A percentile compares a stretch with the other conserved stretches of the same genome.
These are phyloP conservation scores for Hyaloscypha hepaticicola DNA, from an alignment of 495 filamentous ascomycete species.

Conservation along the genomic window DNA sequence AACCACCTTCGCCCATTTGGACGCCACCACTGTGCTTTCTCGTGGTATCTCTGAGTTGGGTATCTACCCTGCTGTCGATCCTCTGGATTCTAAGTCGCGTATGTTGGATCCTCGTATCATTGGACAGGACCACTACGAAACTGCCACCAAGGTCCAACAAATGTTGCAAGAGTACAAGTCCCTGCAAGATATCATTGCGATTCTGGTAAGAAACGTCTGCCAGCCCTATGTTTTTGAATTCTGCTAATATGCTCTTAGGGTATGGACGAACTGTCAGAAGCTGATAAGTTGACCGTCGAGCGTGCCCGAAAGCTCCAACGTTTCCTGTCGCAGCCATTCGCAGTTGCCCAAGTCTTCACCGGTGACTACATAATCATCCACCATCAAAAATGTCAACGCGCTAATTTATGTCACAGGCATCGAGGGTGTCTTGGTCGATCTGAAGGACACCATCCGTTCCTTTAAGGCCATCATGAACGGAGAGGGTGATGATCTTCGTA, in stretches of 20 bases:
- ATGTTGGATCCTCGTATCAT: slow-evolving; percentile 99
- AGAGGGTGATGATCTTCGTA: slow-evolving; percentile 92
- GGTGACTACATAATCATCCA: slow-evolving; percentile 34
- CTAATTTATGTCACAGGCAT: slow-evolving; percentile 64
- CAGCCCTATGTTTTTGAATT: neutral
- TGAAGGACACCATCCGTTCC: slow-evolving; percentile 95
- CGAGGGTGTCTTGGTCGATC: slow-evolving; percentile 92
- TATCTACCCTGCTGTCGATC: slow-evolving; percentile 99
- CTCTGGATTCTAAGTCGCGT: slow-evolving; percentile 98
- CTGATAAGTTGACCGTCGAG: slow-evolving; percentile 99
- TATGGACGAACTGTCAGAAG: slow-evolving; percentile 99
- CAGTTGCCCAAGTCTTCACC: slow-evolving; percentile 97
- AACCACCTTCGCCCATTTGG: slow-evolving; percentile 99
- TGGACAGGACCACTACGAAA: slow-evolving; percentile 95
- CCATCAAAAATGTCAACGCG: neutral
- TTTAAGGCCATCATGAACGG: slow-evolving; percentile 98
- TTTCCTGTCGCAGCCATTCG: slow-evolving; percentile 99
- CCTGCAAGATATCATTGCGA: slow-evolving; percentile 99
- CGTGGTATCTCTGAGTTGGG: slow-evolving; percentile 99
- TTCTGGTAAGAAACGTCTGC: slow-evolving; percentile 51
- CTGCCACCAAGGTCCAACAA: slow-evolving; percentile 91
- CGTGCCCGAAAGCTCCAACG: slow-evolving; percentile 99
- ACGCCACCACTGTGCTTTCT: slow-evolving; percentile 99
- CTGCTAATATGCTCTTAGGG: slow-evolving; percentile 41
- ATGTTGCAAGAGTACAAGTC: slow-evolving; percentile 99